Percentiles rank a stretch among this genome's conserved stretches.
These are phyloP conservation scores for Tricholoma flavovirens DNA, from an alignment of 768 basidiomycete species.

Conservation along the genomic window DNA sequence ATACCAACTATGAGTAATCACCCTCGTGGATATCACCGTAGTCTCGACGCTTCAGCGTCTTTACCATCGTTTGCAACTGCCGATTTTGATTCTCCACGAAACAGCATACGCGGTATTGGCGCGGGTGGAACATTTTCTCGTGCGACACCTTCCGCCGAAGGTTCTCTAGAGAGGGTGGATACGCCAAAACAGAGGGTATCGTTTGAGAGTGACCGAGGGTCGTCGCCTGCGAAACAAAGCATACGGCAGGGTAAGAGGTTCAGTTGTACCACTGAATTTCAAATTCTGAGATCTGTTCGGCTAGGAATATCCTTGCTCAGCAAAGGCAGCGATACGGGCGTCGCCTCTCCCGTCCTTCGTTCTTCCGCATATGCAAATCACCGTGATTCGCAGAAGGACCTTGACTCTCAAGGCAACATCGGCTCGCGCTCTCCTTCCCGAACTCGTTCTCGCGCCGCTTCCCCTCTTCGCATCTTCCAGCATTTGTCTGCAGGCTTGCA, in stretches of 20 bases:
- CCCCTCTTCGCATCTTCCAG: slow-evolving; percentile 56
- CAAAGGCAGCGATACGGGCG: slow-evolving; percentile 29
- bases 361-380: slow-evolving; percentile 20
- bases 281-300: not conserved
- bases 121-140: slow-evolving; percentile 14
- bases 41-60: slow-evolving; percentile 38
- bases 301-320: slow-evolving; percentile 26
- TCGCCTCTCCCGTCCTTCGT: slow-evolving; percentile 28
- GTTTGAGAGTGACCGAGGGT: slow-evolving; percentile 48
- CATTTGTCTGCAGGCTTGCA: slow-evolving; percentile 47
- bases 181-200: slow-evolving; percentile 49
- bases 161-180: slow-evolving; percentile 31
- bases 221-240: slow-evolving; percentile 32
- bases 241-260: slow-evolving; percentile 33
- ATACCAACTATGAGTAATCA: slow-evolving; percentile 23
- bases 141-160: slow-evolving; percentile 27
- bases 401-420: slow-evolving; percentile 15
- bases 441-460: slow-evolving; percentile 47
- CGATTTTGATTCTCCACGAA: slow-evolving; percentile 22
- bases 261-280: not conserved
- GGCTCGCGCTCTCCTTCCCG: slow-evolving; percentile 44
- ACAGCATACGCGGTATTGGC: slow-evolving; percentile 5
- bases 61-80: slow-evolving; percentile 32
- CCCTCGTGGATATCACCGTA: slow-evolving; percentile 30
- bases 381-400: slow-evolving; percentile 17